These are phyloP conservation scores for Cryphonectria carpinicola DNA, from an alignment of 2,329 filamentous ascomycete genomes.

Conservation along the genomic window DNA sequence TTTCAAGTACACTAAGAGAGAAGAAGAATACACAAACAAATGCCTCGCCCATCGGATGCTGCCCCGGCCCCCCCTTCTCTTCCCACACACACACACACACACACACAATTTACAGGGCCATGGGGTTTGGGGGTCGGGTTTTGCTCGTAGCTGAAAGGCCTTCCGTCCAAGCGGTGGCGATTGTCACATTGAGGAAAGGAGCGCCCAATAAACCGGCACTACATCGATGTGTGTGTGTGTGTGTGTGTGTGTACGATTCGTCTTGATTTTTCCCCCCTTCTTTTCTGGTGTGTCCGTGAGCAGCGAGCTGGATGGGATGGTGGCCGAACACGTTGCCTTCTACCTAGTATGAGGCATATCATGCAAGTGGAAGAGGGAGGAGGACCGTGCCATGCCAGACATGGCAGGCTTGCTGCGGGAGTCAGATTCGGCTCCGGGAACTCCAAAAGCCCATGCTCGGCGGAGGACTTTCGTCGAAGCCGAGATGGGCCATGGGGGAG, in stretches of 20 bases:
- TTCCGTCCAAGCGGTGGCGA: not conserved
- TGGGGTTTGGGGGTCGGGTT: not conserved
- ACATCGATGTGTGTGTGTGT: not conserved
- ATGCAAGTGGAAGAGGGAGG: not conserved
- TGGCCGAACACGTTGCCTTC: not conserved
- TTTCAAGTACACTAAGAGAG: not conserved
- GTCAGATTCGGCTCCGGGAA: not conserved
- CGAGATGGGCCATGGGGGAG: not conserved
- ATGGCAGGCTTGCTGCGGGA: not conserved
- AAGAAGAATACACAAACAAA: not conserved
- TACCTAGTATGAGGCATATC: not conserved
- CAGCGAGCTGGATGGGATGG: not conserved
- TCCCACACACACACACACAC: not conserved
- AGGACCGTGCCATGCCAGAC: not conserved
- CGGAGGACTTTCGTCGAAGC: not conserved
- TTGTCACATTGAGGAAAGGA: not conserved
- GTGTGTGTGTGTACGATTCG: not conserved
- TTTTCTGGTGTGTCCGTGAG: not conserved
- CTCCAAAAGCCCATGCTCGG: not conserved
- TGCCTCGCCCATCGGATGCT: not conserved
- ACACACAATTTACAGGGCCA: not conserved
- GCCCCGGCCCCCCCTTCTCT: not conserved
- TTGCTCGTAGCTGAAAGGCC: not conserved
- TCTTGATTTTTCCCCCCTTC: not conserved
- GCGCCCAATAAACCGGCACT: not conserved